A percentile compares a stretch with the other conserved stretches of the same genome.
Conservation (phyloP, 495 filamentous ascomycete species). For the Amorphotheca resinae region DNA sequence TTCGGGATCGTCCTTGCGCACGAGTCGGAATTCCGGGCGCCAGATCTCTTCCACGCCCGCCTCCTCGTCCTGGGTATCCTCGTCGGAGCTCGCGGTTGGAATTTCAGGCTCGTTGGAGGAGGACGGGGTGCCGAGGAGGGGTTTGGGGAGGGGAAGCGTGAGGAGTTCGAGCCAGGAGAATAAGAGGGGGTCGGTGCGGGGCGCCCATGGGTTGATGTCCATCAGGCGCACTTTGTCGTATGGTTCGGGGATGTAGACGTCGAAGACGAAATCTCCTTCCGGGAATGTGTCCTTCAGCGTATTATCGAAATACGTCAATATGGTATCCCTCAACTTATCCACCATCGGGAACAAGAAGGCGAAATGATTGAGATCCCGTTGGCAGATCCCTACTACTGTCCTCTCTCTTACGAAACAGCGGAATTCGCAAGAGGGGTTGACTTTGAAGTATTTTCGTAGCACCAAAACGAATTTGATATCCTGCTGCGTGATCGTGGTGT, state of each 20-base stretch:
- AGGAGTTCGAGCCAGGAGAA: conserved; percentile 89
- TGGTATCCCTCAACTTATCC: conserved; percentile 43
- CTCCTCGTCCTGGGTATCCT: conserved; percentile 25
- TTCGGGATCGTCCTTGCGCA: conserved; percentile 73
- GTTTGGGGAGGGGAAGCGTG: conserved; percentile 45
- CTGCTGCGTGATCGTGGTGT: conserved; percentile 1
- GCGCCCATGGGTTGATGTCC: conserved; percentile 94
- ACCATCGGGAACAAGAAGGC: conserved; percentile 62
- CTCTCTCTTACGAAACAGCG: conserved; percentile 81
- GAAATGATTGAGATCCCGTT: conserved; percentile 85
- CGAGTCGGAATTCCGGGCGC: conserved; percentile 66
- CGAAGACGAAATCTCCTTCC: conserved; percentile 75
- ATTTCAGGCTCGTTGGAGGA: conserved; percentile 8
- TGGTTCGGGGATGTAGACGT: conserved; percentile 78
- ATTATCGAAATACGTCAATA: conserved; percentile 61
- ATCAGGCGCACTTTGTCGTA: conserved; percentile 70
- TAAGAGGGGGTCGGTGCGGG: conserved; percentile 72
- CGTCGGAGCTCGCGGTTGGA: conserved; percentile 23
- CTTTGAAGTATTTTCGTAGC: conserved; percentile 73
- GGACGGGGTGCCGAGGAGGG: conserved; percentile 28
- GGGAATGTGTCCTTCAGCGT: conserved; percentile 65
- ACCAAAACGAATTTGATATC: conserved; percentile 55
- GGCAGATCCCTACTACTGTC: conserved; percentile 67
- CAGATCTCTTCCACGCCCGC: conserved; percentile 43
- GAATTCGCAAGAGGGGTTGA: conserved; percentile 87